These are phyloP conservation scores for Symbiodinium natans DNA, from an alignment of 73 alveolate species.

Conservation along the genomic window DNA sequence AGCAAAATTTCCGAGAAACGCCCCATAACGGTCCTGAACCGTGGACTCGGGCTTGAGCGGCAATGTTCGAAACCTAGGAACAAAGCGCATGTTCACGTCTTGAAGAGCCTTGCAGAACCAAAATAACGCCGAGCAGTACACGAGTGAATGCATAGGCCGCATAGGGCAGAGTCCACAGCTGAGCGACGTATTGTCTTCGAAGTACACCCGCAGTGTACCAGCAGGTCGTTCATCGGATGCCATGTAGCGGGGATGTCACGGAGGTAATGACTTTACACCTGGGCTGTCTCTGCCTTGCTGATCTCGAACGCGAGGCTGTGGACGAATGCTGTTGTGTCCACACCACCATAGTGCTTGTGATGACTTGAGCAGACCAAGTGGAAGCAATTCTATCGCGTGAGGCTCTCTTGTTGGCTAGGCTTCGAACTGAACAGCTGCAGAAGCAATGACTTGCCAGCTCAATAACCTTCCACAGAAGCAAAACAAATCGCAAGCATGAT, in stretches of 20 bases:
- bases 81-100: not conserved
- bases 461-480: too few relatives aligned
- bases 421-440: too few relatives aligned
- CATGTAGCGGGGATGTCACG: not conserved
- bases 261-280: not conserved
- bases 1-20: too few relatives aligned
- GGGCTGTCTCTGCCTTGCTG: not conserved
- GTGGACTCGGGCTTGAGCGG: constrained; percentile 41
- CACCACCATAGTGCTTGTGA: not conserved
- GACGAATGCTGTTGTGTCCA: not conserved
- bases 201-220: constrained; percentile 56
- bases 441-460: too few relatives aligned
- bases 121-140: not conserved
- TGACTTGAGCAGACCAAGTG: not conserved
- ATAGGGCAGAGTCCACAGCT: not conserved
- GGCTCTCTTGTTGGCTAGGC: not conserved
- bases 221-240: not conserved
- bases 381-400: not conserved
- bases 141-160: not conserved
- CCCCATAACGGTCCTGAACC: constrained; percentile 11
- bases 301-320: not conserved
- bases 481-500: too few relatives aligned
- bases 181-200: constrained; percentile 40
- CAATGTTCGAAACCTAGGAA: constrained; percentile 34
- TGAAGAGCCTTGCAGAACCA: not conserved